Base-by-base conservation (phyloP, 108 stramenopile genomes). In the Tribonema minus region DNA sequence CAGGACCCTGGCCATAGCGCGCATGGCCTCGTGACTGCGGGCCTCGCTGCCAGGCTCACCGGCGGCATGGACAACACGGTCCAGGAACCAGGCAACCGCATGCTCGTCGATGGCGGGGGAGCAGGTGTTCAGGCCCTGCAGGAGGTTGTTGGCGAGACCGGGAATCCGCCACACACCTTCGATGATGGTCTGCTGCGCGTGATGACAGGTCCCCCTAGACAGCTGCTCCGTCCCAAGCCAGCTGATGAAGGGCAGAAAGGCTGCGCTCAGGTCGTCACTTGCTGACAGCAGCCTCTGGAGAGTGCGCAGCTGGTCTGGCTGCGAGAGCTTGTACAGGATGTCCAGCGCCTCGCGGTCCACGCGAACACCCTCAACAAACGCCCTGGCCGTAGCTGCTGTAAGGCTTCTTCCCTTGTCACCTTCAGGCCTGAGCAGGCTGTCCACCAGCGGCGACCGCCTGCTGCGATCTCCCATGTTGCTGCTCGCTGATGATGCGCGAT, bases 61-160 rank as follows among this genome's bases (percentile, higher is more conserved):
- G 28, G 37, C 30, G 31, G 61, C 71, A 32, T 62, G 71, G 58
- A 72, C 3, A n/a, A 72, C 36, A 27, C 71, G 30, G 26, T 61
- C 71, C n/a, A 72, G 25, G 25, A 72, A 60, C 71, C 71, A 72
- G 31, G 62, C 23, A 9, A 72, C 9, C 29, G 71, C 38, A 60
- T 62, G 30, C 61, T 72, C 61, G 30, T 72, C 37, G 7, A 37
- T 59, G 26, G 62, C 38, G 2, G 61, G 29, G 59, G 37, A 60
- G 61, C 71, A 72, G 1, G 37, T 35, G 6, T n/a, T n/a, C n/a
- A 72, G 30, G 7, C 37, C 71, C 12, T 72, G 61, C 38, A 72
- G 61, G 25, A 72, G 1, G 9, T 12, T 30, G 0, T 72, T 61
- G 0, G 58, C 37, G 9, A 72, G 38, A 3, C 71, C 71, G 20